Evolutionary conservation across 1,284 basidiomycete species (phyloP), one percentile per base, ranked within the genome.

Genomic region (Cutaneotrichosporon cavernicola): DNA sequence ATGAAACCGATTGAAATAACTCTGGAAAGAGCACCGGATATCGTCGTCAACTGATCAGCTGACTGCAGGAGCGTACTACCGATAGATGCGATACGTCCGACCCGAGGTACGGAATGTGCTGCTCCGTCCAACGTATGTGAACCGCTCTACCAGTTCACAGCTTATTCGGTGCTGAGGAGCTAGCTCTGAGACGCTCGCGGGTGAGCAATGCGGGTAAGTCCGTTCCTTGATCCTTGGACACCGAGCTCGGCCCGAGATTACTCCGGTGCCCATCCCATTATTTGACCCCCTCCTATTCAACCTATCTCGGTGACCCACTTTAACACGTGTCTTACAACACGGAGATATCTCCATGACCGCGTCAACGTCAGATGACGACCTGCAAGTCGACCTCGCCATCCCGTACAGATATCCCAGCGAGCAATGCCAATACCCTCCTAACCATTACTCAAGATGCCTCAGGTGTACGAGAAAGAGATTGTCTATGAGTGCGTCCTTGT

Each of bases 381-480:
- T 46, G 38, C 38, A 11, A 16, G 5, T 13, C 47, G 21, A 49
- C 9, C 47, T 49, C 8, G n/a, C 22, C 47, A 10, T 49, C n/a
- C n/a, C 47, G 2, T 21, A 2, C 22, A 49, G 7, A 26, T 26
- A 26, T 26, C 26, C n/a, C n/a, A n/a, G 34, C 22, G 49, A 51
- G 31, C 31, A 53, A 53, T 53, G 51, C 51, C 51, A 53, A n/a
- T 26, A 26, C 26, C 26, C 26, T 26, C 31, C 4, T 53, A 53
- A n/a, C 51, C 51, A 18, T 7, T n/a, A n/a, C n/a, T 10, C 7
- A 60, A 49, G 18, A 69, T 69, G 67, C 67, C 67, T 10, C 59
- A 69, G 47, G 43, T 61, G n/a, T 69, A 66, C 59, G 60, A 66
- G 65, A 69, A 69, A 51, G 67, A 69, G 56, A 56, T 69, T 21